Evolutionary conservation across 331 rosid species (phyloP).

Genomic region (Pyracantha coccinea): DNA sequence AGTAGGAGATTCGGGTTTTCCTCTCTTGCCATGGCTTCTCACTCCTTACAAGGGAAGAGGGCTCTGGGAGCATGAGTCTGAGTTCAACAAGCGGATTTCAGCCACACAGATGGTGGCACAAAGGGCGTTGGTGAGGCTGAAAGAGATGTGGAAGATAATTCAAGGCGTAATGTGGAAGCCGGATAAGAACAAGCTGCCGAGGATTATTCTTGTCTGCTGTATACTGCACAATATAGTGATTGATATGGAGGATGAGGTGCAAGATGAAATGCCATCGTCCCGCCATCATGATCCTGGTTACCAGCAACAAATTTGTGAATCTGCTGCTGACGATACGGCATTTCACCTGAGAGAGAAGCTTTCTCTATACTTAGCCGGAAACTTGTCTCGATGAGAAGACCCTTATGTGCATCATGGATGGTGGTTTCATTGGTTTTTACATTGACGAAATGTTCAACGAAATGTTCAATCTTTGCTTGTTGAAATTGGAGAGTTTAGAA

Average conservation of each 20-base stretch:
- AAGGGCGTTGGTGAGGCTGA: conserved; percentile 66
- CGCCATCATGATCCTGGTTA: conserved; percentile 64
- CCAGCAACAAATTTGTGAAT: conserved; percentile 56
- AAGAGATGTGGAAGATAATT: conserved; percentile 78
- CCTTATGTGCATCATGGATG: neutral
- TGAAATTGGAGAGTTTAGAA: neutral
- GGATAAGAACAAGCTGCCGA: conserved; percentile 68
- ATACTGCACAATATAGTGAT: conserved; percentile 75
- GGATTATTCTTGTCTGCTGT: conserved; percentile 81
- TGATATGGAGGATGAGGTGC: conserved; percentile 67
- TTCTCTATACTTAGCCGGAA: conserved; percentile 43
- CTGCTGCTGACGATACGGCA: conserved; percentile 37
- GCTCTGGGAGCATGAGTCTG: conserved; percentile 40
- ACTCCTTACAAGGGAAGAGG: conserved; percentile 56
- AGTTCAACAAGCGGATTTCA: conserved; percentile 49
- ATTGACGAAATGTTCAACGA: no score
- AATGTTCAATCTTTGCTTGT: neutral
- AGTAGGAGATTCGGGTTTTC: conserved; percentile 72
- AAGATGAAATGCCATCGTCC: conserved; percentile 34
- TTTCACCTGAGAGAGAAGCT: conserved; percentile 47
- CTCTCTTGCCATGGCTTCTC: conserved; percentile 82
- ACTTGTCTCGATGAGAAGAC: neutral
- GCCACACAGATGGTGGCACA: conserved; percentile 68
- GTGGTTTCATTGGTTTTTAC: neutral
- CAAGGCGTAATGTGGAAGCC: conserved; percentile 91